Conservation (phyloP, 2,329 filamentous ascomycete genomes). For the Ploettnerulaceae sp. region DNA sequence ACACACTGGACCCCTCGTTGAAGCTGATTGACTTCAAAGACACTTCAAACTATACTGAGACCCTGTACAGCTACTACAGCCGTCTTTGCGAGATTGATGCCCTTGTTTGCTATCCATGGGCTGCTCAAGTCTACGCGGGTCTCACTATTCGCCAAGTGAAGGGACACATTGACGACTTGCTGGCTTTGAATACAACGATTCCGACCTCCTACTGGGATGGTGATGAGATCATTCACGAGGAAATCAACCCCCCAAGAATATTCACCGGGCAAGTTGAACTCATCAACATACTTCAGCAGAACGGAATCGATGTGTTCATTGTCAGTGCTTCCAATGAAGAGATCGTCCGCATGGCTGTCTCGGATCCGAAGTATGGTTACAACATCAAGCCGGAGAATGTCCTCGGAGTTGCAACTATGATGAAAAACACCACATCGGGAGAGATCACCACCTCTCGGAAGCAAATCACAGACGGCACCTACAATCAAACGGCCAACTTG, state of each 20-base stretch:
- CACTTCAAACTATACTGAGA: slow-evolving; percentile 9
- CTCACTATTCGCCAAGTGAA: slow-evolving; percentile 8
- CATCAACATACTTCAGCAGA: neutral
- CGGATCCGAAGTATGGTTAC: slow-evolving; percentile 8
- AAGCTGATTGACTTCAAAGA: slow-evolving; percentile 12
- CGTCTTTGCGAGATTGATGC: slow-evolving; percentile 10
- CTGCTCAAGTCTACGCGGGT: slow-evolving; percentile 8
- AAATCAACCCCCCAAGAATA: slow-evolving; percentile 6
- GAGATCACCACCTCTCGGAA: slow-evolving; percentile 9
- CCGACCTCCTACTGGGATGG: slow-evolving; percentile 11
- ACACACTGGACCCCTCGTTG: slow-evolving; percentile 6
- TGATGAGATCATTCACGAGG: slow-evolving; percentile 1
- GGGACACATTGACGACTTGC: slow-evolving; percentile 5
- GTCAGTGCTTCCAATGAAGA: slow-evolving; percentile 12
- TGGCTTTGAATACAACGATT: slow-evolving; percentile 3
- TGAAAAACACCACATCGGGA: slow-evolving; percentile 7
- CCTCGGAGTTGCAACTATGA: slow-evolving; percentile 5
- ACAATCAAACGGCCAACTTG: slow-evolving; percentile 8
- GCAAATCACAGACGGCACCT: slow-evolving; percentile 4
- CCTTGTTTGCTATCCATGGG: slow-evolving; percentile 10
- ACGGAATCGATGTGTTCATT: slow-evolving; percentile 3
- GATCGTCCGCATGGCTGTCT: slow-evolving; percentile 12
- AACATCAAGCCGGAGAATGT: slow-evolving; percentile 11
- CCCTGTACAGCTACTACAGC: slow-evolving; percentile 10
- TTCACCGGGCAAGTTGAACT: slow-evolving; percentile 6